These are phyloP conservation scores for Rhodotorula sp. DNA, from an alignment of 1,284 basidiomycete genomes.

Conservation along the genomic window DNA sequence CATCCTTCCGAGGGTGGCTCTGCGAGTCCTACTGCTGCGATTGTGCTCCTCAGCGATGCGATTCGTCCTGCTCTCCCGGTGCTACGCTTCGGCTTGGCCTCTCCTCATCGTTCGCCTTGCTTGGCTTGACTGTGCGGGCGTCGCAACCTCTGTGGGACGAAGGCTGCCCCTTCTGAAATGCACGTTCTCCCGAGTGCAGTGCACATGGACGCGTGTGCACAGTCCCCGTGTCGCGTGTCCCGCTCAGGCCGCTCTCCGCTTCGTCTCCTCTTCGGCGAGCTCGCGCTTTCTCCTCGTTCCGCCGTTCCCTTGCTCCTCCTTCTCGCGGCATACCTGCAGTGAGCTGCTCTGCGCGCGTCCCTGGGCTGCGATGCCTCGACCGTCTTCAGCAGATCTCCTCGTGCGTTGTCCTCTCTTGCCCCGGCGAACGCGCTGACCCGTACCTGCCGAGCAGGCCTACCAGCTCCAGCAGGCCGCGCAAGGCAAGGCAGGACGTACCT, in stretches of 20 bases:
- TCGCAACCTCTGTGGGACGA: too few species aligned
- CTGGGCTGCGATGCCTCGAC: neutral
- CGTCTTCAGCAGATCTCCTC: conserved; percentile 5
- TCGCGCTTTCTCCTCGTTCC: neutral
- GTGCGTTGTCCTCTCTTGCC: conserved; percentile 3
- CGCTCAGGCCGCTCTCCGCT: neutral
- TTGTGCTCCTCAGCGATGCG: too few species aligned
- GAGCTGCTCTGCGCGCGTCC: neutral
- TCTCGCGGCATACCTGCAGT: neutral
- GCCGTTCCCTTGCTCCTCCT: neutral
- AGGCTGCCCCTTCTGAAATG: too few species aligned
- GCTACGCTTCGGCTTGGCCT: too few species aligned
- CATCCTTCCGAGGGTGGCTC: too few species aligned
- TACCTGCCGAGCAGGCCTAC: neutral
- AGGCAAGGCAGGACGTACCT: neutral
- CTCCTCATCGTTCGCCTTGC: too few species aligned
- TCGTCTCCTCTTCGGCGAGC: neutral
- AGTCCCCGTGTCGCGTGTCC: neutral
- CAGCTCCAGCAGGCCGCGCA: conserved; percentile 17
- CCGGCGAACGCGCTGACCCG: neutral
- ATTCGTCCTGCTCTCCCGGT: too few species aligned
- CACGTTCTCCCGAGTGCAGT: too few species aligned
- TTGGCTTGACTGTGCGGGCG: too few species aligned
- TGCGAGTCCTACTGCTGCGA: too few species aligned
- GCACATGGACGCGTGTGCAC: too few species aligned